Evolutionary conservation across 345 rosid genomes (phyloP).

Genomic region (Hypericum androsaemum): DNA sequence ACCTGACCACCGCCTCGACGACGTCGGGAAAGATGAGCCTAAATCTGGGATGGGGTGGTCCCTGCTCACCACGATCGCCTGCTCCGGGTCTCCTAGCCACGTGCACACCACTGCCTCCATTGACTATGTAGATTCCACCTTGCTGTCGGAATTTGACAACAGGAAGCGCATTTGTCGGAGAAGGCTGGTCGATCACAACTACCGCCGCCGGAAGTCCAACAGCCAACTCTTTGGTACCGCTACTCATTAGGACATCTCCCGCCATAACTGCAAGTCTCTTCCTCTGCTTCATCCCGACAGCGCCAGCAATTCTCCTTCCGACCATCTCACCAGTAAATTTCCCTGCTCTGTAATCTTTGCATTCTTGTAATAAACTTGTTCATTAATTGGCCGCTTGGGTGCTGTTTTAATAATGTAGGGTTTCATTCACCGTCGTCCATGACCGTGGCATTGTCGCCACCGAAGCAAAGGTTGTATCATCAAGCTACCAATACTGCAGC

Average conservation of each 20-base stretch:
- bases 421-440: conserved; percentile 52
- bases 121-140: conserved; percentile 62
- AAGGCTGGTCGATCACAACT: conserved; percentile 90
- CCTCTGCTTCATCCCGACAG: not conserved
- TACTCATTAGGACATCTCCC: conserved; percentile 28
- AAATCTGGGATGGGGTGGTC: too few species aligned
- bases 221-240: conserved; percentile 28
- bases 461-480: conserved; percentile 42
- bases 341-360: too few species aligned
- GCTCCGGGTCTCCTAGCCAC: too few species aligned
- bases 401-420: conserved; percentile 18
- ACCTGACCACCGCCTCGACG: too few species aligned
- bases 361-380: not conserved
- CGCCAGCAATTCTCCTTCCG: conserved; percentile 21
- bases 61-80: too few species aligned
- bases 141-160: conserved; percentile 84
- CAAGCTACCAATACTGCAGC: conserved; percentile 11
- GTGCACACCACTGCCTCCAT: too few species aligned
- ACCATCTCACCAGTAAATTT: conserved; percentile 31
- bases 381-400: not conserved
- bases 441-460: conserved; percentile 53
- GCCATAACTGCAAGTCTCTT: not conserved
- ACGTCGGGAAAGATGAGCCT: too few species aligned
- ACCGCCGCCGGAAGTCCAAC: conserved; percentile 80
- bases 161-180: conserved; percentile 96